A percentile compares a stretch with the other conserved stretches of the same genome.
Conservation (phyloP, 2,329 filamentous ascomycete genomes). For the Orbilia javanica region DNA sequence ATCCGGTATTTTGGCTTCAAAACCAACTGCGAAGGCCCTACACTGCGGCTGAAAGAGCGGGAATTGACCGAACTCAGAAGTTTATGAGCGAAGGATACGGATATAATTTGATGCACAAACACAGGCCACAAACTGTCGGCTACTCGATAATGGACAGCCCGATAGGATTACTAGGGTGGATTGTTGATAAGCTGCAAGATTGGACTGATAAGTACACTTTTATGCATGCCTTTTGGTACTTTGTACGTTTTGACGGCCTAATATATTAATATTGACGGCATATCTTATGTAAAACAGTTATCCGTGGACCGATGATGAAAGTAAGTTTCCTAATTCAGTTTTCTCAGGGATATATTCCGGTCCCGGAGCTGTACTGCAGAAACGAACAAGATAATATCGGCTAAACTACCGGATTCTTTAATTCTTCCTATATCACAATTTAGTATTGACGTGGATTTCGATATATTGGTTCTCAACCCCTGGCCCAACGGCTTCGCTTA, state of each 20-base stretch:
- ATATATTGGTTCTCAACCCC: conserved; percentile 79
- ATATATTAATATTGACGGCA: neutral
- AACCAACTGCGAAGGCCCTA: conserved; percentile 70
- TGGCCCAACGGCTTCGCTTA: conserved; percentile 75
- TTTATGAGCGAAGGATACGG: conserved; percentile 72
- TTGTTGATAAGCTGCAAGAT: conserved; percentile 82
- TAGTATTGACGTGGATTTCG: conserved; percentile 79
- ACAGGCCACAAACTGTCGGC: conserved; percentile 79
- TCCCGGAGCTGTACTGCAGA: no score
- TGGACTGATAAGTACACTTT: conserved; percentile 73
- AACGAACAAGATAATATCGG: neutral
- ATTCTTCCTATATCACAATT: conserved; percentile 66
- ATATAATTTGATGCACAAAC: conserved; percentile 74
- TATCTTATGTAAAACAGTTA: conserved; percentile 6
- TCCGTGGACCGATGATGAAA: conserved; percentile 45
- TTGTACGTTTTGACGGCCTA: neutral
- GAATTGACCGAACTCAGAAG: conserved; percentile 71
- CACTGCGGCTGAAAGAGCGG: conserved; percentile 69
- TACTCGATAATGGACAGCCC: conserved; percentile 79
- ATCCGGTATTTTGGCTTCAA: conserved; percentile 72
- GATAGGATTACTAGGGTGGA: conserved; percentile 79
- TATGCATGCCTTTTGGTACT: no score
- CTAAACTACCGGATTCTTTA: conserved; percentile 72
- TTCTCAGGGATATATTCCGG: no score
- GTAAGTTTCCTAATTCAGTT: conserved; percentile 11